Percentiles rank a stretch among this genome's conserved stretches.
Conservation (phyloP, 2,329 filamentous ascomycete species). For the Mycosphaerella arachidis region DNA sequence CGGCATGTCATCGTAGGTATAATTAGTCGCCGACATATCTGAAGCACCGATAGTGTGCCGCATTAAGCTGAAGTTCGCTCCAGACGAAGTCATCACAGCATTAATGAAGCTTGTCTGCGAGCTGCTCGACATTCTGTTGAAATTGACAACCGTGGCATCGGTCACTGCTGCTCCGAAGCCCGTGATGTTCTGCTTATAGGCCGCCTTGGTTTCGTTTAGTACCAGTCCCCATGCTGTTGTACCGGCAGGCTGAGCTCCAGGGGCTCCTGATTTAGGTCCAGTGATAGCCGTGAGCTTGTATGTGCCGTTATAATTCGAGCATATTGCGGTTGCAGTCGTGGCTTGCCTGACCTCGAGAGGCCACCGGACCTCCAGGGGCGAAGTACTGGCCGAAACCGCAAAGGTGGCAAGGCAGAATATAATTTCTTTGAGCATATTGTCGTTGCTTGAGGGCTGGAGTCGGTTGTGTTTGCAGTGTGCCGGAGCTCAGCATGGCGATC, state of each 20-base stretch:
- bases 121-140: conserved; percentile 11
- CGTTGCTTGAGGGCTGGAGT: no score
- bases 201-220: conserved; percentile 24
- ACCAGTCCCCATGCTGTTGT: conserved; percentile 12
- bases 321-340: conserved; percentile 12
- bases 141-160: conserved; percentile 19
- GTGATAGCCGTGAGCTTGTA: conserved; percentile 16
- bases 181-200: conserved; percentile 14
- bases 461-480: no score
- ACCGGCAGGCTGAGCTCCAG: conserved; percentile 4
- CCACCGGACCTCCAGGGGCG: neutral
- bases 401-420: neutral
- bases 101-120: conserved; percentile 11
- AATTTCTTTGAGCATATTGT: neutral
- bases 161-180: conserved; percentile 22
- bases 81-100: conserved; percentile 15
- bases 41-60: conserved; percentile 20
- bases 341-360: conserved; percentile 1
- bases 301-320: conserved; percentile 14
- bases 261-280: conserved; percentile 6
- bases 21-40: conserved; percentile 17
- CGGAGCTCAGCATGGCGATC: no score
- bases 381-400: neutral
- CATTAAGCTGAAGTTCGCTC: conserved; percentile 18
- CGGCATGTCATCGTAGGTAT: conserved; percentile 19